Conservation (phyloP, 352 stramenopile genomes). For the Pythium rhizo-oryzae region DNA sequence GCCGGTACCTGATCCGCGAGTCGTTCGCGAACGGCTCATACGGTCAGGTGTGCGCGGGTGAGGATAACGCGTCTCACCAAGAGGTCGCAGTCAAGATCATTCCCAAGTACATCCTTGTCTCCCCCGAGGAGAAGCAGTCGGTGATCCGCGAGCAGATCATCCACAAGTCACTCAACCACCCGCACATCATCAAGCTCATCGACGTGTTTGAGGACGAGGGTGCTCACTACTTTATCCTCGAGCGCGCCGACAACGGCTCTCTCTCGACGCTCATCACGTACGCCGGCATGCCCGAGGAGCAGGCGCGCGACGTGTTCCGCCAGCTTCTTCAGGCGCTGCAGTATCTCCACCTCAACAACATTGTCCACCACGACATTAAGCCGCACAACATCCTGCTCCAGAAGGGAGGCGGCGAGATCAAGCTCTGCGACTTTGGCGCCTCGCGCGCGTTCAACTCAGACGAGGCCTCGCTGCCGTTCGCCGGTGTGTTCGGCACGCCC, state of each 20-base stretch:
- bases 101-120: conserved; percentile 72
- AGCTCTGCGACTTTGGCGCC: conserved; percentile 86
- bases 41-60: conserved; percentile 61
- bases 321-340: conserved; percentile 65
- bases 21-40: conserved; percentile 75
- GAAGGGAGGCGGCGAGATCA: conserved; percentile 46
- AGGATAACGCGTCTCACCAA: conserved; percentile 53
- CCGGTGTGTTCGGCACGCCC: conserved; percentile 68
- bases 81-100: conserved; percentile 79
- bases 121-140: conserved; percentile 69
- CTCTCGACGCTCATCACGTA: conserved; percentile 57
- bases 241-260: conserved; percentile 59
- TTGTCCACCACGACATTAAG: conserved; percentile 93
- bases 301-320: conserved; percentile 52
- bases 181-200: conserved; percentile 77
- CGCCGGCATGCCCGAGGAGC: conserved; percentile 49
- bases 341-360: conserved; percentile 71
- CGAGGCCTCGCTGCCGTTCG: conserved; percentile 56
- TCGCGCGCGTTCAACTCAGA: conserved; percentile 65
- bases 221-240: conserved; percentile 76
- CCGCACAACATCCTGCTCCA: conserved; percentile 81
- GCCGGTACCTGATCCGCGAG: conserved; percentile 72
- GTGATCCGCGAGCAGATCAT: conserved; percentile 76
- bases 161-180: conserved; percentile 63
- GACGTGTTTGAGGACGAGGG: conserved; percentile 75